Conservation (phyloP, 805 yeast species). For the Yamadazyma akitaensis region DNA sequence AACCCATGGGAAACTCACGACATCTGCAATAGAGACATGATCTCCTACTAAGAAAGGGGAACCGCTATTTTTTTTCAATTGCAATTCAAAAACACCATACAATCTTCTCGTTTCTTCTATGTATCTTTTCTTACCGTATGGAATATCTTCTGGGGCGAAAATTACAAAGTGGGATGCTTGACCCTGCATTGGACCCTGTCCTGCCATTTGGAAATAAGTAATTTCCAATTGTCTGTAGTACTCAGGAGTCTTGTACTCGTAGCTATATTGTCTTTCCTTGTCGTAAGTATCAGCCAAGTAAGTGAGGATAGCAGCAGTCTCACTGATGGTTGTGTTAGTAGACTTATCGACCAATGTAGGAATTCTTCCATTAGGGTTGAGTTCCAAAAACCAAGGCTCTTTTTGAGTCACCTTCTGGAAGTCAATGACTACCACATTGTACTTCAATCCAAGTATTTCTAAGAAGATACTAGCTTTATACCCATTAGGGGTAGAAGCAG, state of each 20-base stretch:
- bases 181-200: slow-evolving; percentile 62
- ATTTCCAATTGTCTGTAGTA: slow-evolving; percentile 56
- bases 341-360: slow-evolving; percentile 48
- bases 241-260: slow-evolving; percentile 29
- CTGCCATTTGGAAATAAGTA: slow-evolving; percentile 54
- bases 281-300: slow-evolving; percentile 63
- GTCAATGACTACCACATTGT: slow-evolving; percentile 41
- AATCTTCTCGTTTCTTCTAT: slow-evolving; percentile 50
- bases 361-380: slow-evolving; percentile 63
- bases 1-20: slow-evolving; percentile 49
- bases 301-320: slow-evolving; percentile 59
- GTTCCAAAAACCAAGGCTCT: slow-evolving; percentile 52
- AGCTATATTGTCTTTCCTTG: slow-evolving; percentile 46
- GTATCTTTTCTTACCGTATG: slow-evolving; percentile 53
- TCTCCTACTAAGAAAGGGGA: slow-evolving; percentile 55
- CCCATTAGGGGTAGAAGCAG: slow-evolving; percentile 44
- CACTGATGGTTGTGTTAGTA: slow-evolving; percentile 49
- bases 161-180: slow-evolving; percentile 49
- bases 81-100: slow-evolving; percentile 51
- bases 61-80: slow-evolving; percentile 48
- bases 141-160: slow-evolving; percentile 49
- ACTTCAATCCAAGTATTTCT: slow-evolving; percentile 42
- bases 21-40: slow-evolving; percentile 58
- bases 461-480: slow-evolving; percentile 38
- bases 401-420: slow-evolving; percentile 45